Percentiles rank a stretch among this genome's conserved stretches.
Conservation (phyloP, 202 grass and related monocot species). For the Carex arenaria region DNA sequence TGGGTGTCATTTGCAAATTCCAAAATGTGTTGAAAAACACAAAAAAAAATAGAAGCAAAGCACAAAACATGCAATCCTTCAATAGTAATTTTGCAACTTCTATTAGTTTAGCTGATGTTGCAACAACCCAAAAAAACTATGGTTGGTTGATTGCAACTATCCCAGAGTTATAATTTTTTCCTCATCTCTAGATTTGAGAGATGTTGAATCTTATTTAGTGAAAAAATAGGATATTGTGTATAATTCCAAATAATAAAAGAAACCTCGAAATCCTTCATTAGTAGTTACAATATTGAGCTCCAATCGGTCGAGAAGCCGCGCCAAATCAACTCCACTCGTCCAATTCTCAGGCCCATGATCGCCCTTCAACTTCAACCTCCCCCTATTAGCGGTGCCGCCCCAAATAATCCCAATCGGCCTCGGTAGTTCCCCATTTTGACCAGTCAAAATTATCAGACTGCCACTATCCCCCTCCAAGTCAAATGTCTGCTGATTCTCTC, state of each 20-base stretch:
- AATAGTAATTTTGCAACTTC: background rate
- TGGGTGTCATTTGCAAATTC: background rate
- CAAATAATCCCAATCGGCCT: constrained; percentile 94
- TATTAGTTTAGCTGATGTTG: background rate
- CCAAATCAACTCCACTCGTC: constrained; percentile 92
- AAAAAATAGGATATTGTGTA: background rate
- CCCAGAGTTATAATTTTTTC: background rate
- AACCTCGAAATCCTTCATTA: constrained; percentile 68
- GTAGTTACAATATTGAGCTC: constrained; percentile 89
- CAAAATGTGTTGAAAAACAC: background rate
- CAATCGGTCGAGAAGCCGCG: constrained; percentile 80
- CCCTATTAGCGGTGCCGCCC: constrained; percentile 90
- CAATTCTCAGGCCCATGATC: constrained; percentile 91
- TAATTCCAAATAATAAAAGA: background rate
- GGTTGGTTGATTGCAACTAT: background rate
- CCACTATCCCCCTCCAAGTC: constrained; percentile 97
- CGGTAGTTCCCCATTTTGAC: constrained; percentile 58
- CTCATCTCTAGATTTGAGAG: background rate
- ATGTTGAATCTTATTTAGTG: background rate
- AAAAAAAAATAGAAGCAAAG: background rate
- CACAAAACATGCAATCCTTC: background rate
- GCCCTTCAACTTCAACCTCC: constrained; percentile 81
- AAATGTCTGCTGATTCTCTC: constrained; percentile 88
- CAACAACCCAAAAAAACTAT: background rate
- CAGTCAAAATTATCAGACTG: constrained; percentile 79